Evolutionary conservation across 805 yeast genomes (phyloP).

Genomic region (Wickerhamomyces pijperi): DNA sequence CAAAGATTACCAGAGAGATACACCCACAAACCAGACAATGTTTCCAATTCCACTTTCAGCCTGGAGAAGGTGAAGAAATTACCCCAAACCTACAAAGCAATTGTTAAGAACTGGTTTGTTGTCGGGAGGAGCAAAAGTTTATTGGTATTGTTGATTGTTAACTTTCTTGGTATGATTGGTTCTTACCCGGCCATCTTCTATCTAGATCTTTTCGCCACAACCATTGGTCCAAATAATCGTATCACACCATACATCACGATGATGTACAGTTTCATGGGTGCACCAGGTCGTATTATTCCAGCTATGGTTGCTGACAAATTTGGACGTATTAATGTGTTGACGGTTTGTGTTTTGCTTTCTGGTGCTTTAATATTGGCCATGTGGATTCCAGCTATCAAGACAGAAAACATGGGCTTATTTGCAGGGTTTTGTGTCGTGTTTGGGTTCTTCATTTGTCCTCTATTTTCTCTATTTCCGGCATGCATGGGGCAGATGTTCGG

Average conservation of each 20-base stretch:
- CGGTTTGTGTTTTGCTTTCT: conserved; percentile 4
- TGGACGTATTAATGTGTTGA: conserved; percentile 12
- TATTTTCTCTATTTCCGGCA: conserved; percentile 15
- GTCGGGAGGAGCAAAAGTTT: conserved; percentile 6
- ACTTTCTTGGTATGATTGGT: conserved; percentile 14
- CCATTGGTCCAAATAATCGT: conserved; percentile 6
- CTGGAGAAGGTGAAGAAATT: conserved; percentile 5
- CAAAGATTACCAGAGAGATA: conserved; percentile 7
- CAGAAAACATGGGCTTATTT: conserved; percentile 5
- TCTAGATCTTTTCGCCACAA: conserved; percentile 14
- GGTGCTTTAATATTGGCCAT: conserved; percentile 7
- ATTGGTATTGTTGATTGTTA: conserved; percentile 5
- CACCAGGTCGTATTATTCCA: conserved; percentile 16
- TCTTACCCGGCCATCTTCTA: conserved; percentile 17
- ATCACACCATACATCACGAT: conserved; percentile 10
- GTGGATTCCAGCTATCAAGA: conserved; percentile 13
- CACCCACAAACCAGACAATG: conserved; percentile 6
- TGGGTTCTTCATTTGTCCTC: conserved; percentile 14
- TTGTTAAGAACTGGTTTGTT: conserved; percentile 7
- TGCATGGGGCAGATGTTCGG: conserved; percentile 16
- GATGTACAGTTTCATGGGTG: conserved; percentile 14
- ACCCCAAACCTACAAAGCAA: conserved; percentile 5
- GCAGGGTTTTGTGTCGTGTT: conserved; percentile 10
- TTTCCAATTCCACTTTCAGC: conserved; percentile 11
- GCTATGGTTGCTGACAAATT: conserved; percentile 12